Evolutionary conservation across 1,139 yeast genomes (phyloP), one percentile per base, ranked within the genome.

Genomic region (Geotrichum macrosporum): DNA sequence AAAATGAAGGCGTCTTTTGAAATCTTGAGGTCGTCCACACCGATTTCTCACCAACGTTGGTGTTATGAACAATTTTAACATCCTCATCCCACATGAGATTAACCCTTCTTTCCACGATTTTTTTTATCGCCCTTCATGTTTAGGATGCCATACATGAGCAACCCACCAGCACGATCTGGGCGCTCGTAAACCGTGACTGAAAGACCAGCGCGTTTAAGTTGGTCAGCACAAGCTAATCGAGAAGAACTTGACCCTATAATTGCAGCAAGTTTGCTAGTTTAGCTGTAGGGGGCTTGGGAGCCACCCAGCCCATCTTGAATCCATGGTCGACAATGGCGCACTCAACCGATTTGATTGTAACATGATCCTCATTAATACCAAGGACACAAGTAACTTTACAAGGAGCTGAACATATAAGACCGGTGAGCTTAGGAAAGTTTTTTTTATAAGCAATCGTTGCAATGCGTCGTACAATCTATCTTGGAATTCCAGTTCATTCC

Each of bases 351-450:
- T 92, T 92, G 69, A 92, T 92, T 60, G 95, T 95, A 56, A 92
- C 97, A 19, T 97, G 94, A 53, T 88, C 95, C 59, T 83, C 92
- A 63, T 83, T 86, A 63, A 92, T 85, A 49, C 96, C 96, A 60
- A 92, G 76, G 41, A 87, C 94, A 76, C 98, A 92, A 2, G 97
- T 96, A 58, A 96, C 97, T 67, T 88, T 95, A 73, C 98, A 92
- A 56, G 98, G 98, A 55, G 97, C 97, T 30, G 98, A 97, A 71
- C 98, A 92, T 56, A 89, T 92, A 69, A 96, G 81, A 55, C 96
- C 96, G 51, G 97, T 92, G 63, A 92, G 89, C 71, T 92, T 97
- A 15, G 97, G 97, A 84, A 92, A 92, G 70, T 92, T 92, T 72
- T 92, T 92, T 97, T 92, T 89, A 88, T 89, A 66, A 86, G 70